Evolutionary conservation across 495 filamentous ascomycete genomes (phyloP).

Genomic region (Annulohypoxylon maeteangense): DNA sequence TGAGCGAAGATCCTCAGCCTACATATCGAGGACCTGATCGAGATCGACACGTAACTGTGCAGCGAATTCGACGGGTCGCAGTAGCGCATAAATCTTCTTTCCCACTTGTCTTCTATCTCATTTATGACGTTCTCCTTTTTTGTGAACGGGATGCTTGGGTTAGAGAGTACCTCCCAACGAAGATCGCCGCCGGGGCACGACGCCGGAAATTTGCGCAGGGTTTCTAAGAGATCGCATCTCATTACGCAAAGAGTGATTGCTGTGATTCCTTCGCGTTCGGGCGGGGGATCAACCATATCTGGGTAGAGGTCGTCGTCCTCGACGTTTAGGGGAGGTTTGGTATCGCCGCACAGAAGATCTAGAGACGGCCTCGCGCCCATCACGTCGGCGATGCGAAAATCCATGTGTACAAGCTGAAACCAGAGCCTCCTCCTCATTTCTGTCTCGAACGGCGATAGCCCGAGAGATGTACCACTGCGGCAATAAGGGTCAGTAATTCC

Average conservation of each 20-base stretch:
- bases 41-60: constrained; percentile 52
- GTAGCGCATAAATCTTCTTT: constrained; percentile 29
- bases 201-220: not conserved
- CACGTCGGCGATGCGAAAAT: constrained; percentile 56
- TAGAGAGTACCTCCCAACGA: constrained; percentile 49
- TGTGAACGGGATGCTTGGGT: constrained; percentile 56
- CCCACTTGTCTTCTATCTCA: constrained; percentile 23
- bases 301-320: constrained; percentile 53
- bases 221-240: constrained; percentile 40
- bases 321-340: constrained; percentile 51
- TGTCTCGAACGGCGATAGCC: constrained; percentile 52
- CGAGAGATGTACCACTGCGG: constrained; percentile 53
- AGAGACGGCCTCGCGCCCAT: constrained; percentile 67
- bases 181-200: constrained; percentile 6
- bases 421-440: constrained; percentile 53
- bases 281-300: constrained; percentile 39
- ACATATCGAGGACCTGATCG: constrained; percentile 50
- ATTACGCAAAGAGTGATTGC: constrained; percentile 26
- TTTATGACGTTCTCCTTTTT: constrained; percentile 32
- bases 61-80: constrained; percentile 29
- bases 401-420: constrained; percentile 48
- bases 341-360: constrained; percentile 25
- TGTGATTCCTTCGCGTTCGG: constrained; percentile 36
- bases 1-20: constrained; percentile 50
- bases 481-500: no score